Percentiles rank a stretch among this genome's conserved stretches.
Evolutionary conservation across 352 stramenopile species (phyloP).

Genomic region (Phytophthora lateralis): DNA sequence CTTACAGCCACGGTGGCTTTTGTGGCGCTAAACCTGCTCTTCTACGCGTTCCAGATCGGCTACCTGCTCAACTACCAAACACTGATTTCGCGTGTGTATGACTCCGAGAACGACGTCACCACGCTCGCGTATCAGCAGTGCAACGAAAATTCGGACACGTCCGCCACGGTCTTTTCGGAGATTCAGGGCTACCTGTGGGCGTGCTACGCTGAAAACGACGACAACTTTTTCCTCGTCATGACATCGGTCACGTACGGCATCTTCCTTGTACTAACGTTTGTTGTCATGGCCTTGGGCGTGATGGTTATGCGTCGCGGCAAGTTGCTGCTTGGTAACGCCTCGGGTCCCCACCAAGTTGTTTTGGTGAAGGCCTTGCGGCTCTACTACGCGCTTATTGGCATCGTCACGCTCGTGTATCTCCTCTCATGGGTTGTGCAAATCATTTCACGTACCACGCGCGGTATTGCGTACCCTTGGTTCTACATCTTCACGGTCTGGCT

Average conservation of each 20-base stretch:
- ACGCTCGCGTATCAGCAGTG: conserved; percentile 85
- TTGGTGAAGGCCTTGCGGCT: conserved; percentile 86
- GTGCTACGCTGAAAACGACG: conserved; percentile 75
- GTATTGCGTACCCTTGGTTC: conserved; percentile 87
- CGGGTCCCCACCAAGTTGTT: conserved; percentile 72
- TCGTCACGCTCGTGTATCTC: conserved; percentile 87
- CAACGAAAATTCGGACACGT: conserved; percentile 59
- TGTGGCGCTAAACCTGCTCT: conserved; percentile 69
- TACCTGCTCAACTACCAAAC: conserved; percentile 72
- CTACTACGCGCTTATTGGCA: conserved; percentile 86
- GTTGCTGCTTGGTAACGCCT: conserved; percentile 72
- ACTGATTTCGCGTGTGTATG: conserved; percentile 79
- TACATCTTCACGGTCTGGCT: conserved; percentile 91
- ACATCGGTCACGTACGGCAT: conserved; percentile 82
- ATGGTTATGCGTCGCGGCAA: conserved; percentile 89
- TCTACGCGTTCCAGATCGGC: conserved; percentile 80
- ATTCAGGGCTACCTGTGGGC: conserved; percentile 86
- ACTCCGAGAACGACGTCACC: conserved; percentile 63
- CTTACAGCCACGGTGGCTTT: conserved; percentile 71
- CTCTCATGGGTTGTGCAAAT: conserved; percentile 87
- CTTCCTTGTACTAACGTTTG: conserved; percentile 77
- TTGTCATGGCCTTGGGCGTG: conserved; percentile 80
- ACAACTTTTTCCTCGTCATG: conserved; percentile 80
- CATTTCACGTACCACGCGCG: conserved; percentile 56
- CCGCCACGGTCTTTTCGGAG: conserved; percentile 82